Evolutionary conservation across 768 basidiomycete species (phyloP), one percentile per base, ranked within the genome.

Genomic region (Leucogyrophana mollusca): DNA sequence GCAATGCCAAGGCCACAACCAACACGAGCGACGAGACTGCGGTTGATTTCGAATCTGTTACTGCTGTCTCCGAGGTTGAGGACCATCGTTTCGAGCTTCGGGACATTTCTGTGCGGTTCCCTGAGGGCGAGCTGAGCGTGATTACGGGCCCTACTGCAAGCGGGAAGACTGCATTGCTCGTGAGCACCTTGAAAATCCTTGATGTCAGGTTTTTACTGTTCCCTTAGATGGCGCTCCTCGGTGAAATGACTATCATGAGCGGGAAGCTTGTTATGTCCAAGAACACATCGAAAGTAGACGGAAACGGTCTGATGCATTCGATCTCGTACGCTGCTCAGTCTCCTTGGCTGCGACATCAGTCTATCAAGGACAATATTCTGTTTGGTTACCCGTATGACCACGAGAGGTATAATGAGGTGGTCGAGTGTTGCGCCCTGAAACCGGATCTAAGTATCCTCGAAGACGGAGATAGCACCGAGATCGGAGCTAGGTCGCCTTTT

Each of bases 371-470:
- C 34, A 92, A 94, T 58, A 89, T 94, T 57, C 65, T 89, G 9
- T 92, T 92, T 60, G 88, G 87, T 0, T 77, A 78, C 52, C 81
- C 82, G 1, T 69, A 61, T 34, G 85, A 88, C 43, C 80, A 87
- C 50, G 80, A 83, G 51, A 72, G 90, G 39, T 94, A 94, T 53
- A 67, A 84, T 9, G 73, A 70, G 0, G 90, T 92, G 21, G 61
- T 94, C n/a, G 84, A 91, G 41, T 86, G 82, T 11, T 97, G 94
- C 57, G 93, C 92, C 1, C 65, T 98, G 43, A 69, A 62, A 22
- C 81, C 87, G 0, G 95, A 98, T 70, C 65, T 98, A 46, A 79
- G 86, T 4, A 77, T 93, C 9, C 64, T 97, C 1, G 90, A 94
- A 46, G 85, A 94, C 56, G 95, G 95, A 0, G 93, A 91, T 57